Conservation (phyloP, 306 rosid genomes). For the Betula pendula region DNA sequence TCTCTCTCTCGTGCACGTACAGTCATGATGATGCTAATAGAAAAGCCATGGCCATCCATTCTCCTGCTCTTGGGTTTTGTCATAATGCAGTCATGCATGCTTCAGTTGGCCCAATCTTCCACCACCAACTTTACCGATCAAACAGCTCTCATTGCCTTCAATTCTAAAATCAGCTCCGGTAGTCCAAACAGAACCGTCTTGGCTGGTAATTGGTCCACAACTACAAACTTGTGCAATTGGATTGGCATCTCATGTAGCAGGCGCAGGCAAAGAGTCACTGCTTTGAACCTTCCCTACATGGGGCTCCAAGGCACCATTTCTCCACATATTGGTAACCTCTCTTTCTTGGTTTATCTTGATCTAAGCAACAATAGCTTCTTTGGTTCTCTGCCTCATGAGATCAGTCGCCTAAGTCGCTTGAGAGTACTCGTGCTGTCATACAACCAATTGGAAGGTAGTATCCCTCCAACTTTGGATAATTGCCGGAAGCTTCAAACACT, state of each 20-base stretch:
- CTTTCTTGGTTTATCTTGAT: not conserved
- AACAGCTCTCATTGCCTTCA: constrained; percentile 4
- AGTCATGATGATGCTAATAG: not conserved
- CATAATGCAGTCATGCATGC: no score
- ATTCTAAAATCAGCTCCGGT: not conserved
- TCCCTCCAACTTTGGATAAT: not conserved
- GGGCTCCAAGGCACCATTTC: not conserved
- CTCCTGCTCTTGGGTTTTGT: not conserved
- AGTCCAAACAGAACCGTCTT: not conserved
- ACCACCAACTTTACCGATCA: not conserved
- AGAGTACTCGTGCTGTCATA: fast-evolving
- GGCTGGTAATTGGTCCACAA: not conserved
- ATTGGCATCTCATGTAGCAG: not conserved
- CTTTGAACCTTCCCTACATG: not conserved
- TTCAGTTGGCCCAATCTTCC: not conserved
- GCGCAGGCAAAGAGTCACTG: not conserved
- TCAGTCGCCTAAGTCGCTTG: not conserved
- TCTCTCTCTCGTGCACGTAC: not conserved
- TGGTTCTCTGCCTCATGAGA: not conserved
- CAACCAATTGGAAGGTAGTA: not conserved
- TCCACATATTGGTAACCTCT: constrained; percentile 4
- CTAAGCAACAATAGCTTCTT: not conserved
- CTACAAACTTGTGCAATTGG: not conserved
- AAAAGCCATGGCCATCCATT: not conserved
- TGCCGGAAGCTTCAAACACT: not conserved